phyloP scores from a whole-genome alignment of 495 filamentous ascomycete genomes.

The Penicillium samsonianum region DNA sequence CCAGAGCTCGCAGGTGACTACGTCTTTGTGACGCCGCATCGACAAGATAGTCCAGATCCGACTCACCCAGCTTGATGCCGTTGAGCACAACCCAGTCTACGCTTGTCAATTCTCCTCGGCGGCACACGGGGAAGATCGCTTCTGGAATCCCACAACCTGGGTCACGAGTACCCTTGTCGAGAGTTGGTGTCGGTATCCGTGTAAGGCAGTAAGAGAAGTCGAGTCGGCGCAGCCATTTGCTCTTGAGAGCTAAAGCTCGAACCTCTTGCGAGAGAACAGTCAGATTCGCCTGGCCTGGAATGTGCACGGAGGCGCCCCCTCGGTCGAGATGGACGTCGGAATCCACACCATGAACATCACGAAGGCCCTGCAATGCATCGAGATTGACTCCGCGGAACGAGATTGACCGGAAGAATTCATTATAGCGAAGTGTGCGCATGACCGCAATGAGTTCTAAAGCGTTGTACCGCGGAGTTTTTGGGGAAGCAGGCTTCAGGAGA shows the following conservation, averaged over 20 bases:
- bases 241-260: constrained; percentile 68
- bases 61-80: constrained; percentile 80
- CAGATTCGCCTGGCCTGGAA: constrained; percentile 59
- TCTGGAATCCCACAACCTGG: constrained; percentile 77
- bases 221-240: constrained; percentile 60
- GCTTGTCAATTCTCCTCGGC: constrained; percentile 67
- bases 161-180: constrained; percentile 57
- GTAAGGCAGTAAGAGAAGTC: constrained; percentile 64
- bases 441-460: constrained; percentile 79
- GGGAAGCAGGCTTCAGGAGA: constrained; percentile 66
- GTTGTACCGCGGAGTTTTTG: constrained; percentile 60
- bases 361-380: constrained; percentile 61
- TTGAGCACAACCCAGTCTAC: constrained; percentile 80
- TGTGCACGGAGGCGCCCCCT: constrained; percentile 55
- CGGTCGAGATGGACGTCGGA: constrained; percentile 61
- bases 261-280: constrained; percentile 73
- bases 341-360: constrained; percentile 63
- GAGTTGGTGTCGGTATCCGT: constrained; percentile 49
- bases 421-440: constrained; percentile 85
- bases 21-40: constrained; percentile 63
- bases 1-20: constrained; percentile 75
- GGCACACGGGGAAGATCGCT: constrained; percentile 75
- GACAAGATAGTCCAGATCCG: constrained; percentile 72
- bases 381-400: constrained; percentile 79
- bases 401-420: constrained; percentile 83